A percentile compares a stretch with the other conserved stretches of the same genome.
Conservation (phyloP, 805 yeast genomes). For the Wickerhamomyces sydowiorum region DNA sequence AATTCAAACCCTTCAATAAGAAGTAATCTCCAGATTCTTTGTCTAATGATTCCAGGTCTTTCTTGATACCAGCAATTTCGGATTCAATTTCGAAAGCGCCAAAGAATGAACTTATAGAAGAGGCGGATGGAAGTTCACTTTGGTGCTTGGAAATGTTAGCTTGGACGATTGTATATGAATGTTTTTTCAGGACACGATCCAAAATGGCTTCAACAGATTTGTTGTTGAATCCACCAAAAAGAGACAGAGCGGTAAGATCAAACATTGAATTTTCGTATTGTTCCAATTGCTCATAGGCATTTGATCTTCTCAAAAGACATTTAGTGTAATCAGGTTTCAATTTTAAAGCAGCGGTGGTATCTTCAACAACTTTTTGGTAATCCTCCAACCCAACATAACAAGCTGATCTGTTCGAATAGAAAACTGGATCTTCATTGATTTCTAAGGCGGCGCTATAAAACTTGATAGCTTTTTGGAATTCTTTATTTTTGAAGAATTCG, state of each 20-base stretch:
- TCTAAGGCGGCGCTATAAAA: constrained; percentile 75
- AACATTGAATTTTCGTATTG: constrained; percentile 79
- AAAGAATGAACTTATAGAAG: constrained; percentile 80
- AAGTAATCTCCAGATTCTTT: constrained; percentile 57
- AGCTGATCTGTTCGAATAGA: constrained; percentile 93
- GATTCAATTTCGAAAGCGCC: constrained; percentile 70
- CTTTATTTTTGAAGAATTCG: constrained; percentile 61
- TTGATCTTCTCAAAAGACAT: constrained; percentile 89
- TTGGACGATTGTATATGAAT: constrained; percentile 67
- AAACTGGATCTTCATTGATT: constrained; percentile 78
- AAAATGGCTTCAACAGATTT: constrained; percentile 72
- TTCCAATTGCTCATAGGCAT: constrained; percentile 80
- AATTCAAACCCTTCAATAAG: constrained; percentile 59
- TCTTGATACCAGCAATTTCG: constrained; percentile 43
- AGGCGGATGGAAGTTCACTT: constrained; percentile 66
- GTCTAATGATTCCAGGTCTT: constrained; percentile 13
- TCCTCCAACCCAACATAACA: constrained; percentile 82
- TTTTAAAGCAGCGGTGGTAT: constrained; percentile 79
- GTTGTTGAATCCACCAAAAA: constrained; percentile 78
- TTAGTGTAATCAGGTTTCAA: constrained; percentile 87
- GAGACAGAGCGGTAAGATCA: constrained; percentile 85
- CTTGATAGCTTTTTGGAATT: constrained; percentile 69
- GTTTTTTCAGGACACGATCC: constrained; percentile 81
- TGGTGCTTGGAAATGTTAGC: constrained; percentile 39
- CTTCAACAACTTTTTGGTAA: constrained; percentile 79